A percentile compares a stretch with the other conserved stretches of the same genome.
Evolutionary conservation across 164 flowering plant genomes (phyloP).

Genomic region (Aristolochia californica): DNA sequence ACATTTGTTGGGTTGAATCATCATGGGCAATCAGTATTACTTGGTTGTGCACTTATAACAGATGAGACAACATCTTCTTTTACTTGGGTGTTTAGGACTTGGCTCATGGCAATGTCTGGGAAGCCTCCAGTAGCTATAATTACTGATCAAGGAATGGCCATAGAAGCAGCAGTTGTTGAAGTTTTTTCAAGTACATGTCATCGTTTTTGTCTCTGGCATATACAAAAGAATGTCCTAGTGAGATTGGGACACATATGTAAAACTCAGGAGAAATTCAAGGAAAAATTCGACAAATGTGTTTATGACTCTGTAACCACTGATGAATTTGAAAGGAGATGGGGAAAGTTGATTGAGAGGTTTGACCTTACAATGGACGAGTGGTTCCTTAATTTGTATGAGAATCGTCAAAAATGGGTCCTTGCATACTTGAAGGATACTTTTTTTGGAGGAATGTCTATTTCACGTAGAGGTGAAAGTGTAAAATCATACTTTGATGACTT

Average conservation of each 20-base stretch:
- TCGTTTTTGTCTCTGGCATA: constrained; percentile 4
- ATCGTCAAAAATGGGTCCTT: constrained; percentile 9
- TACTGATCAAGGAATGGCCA: constrained; percentile 4
- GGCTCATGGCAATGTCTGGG: constrained; percentile 12
- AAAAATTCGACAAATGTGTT: constrained; percentile 5
- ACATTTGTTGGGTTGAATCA: constrained; percentile 10
- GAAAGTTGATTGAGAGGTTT: not conserved
- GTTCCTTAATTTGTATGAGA: constrained; percentile 5
- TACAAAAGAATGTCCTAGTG: constrained; percentile 2
- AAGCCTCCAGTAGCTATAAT: constrained; percentile 7
- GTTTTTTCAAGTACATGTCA: constrained; percentile 10
- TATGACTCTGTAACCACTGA: not conserved
- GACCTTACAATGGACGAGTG: constrained; percentile 7
- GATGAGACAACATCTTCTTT: constrained; percentile 8
- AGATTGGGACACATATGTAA: constrained; percentile 1
- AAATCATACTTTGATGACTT: constrained; percentile 8
- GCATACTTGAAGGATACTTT: constrained; percentile 9
- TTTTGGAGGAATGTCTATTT: constrained; percentile 4
- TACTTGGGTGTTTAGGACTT: constrained; percentile 12
- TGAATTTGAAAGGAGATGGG: constrained; percentile 11
- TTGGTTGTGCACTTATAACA: constrained; percentile 10
- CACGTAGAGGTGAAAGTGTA: constrained; percentile 3
- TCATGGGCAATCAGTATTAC: constrained; percentile 8
- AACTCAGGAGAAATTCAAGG: not conserved
- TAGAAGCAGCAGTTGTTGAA: constrained; percentile 8